Evolutionary conservation across 2,329 filamentous ascomycete genomes (phyloP).

Genomic region (Tolypocladium tropicale): DNA sequence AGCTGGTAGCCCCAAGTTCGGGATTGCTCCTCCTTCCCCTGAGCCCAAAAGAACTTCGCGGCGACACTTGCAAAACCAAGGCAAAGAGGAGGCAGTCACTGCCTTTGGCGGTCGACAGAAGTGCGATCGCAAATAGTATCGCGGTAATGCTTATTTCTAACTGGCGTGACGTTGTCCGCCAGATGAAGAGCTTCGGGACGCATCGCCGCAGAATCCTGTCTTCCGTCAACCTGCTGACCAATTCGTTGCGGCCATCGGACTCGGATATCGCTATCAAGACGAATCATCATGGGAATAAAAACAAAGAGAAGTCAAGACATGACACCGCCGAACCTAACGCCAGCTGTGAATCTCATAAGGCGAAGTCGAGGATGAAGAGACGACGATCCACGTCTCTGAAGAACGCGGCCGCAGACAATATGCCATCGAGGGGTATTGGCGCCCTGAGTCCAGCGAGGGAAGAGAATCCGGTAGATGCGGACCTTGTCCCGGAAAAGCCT

Average conservation of each 20-base stretch:
- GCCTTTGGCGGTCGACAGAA: constrained; percentile 38
- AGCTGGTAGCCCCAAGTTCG: constrained; percentile 27
- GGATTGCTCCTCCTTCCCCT: constrained; percentile 32
- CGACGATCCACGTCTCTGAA: constrained; percentile 11
- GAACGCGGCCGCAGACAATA: constrained; percentile 11
- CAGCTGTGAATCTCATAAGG: constrained; percentile 27
- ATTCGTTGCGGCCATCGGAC: constrained; percentile 24
- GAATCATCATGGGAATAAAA: not conserved
- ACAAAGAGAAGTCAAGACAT: constrained; percentile 3
- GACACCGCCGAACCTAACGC: constrained; percentile 9
- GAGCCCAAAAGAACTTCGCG: constrained; percentile 29
- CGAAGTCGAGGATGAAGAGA: constrained; percentile 14
- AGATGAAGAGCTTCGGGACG: constrained; percentile 40
- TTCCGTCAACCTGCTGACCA: constrained; percentile 4
- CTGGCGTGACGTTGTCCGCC: constrained; percentile 53
- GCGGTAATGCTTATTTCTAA: constrained; percentile 56
- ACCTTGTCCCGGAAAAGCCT: not conserved
- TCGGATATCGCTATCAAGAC: constrained; percentile 27
- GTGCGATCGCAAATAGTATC: constrained; percentile 47
- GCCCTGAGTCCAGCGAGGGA: constrained; percentile 21
- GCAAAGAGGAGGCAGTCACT: constrained; percentile 3
- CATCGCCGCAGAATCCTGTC: constrained; percentile 13
- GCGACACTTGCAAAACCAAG: constrained; percentile 13
- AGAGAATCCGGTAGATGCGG: constrained; percentile 14
- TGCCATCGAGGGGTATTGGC: constrained; percentile 11